Conservation (phyloP, 129 eudicot genomes). For the Smallanthus sonchifolius region DNA sequence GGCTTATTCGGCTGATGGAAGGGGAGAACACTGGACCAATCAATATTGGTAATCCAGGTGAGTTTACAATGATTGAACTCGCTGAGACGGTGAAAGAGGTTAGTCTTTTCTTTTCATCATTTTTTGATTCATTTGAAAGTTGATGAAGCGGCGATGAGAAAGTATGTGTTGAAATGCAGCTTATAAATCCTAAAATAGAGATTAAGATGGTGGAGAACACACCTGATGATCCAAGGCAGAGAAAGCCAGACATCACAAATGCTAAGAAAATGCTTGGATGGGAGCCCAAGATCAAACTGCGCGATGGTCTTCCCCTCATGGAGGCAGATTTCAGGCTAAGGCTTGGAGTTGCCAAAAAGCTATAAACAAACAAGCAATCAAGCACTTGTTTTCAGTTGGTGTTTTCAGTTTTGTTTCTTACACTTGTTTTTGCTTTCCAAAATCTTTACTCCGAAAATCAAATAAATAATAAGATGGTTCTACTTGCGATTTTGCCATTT, state of each 20-base stretch:
- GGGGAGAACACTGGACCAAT: conserved; percentile 73
- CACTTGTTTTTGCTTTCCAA: not conserved
- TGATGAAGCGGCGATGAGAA: not conserved
- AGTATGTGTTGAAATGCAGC: conserved; percentile 32
- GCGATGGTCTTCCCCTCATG: conserved; percentile 86
- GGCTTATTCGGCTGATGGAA: conserved; percentile 70
- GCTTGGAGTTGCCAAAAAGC: conserved; percentile 51
- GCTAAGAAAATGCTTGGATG: conserved; percentile 76
- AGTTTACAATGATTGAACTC: conserved; percentile 87
- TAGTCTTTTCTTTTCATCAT: not conserved
- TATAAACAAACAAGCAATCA: conserved; percentile 5
- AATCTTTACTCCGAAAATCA: not conserved
- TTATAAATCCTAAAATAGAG: conserved; percentile 59
- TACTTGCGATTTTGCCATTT: not conserved
- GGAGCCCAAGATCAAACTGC: conserved; percentile 72
- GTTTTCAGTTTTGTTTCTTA: not conserved
- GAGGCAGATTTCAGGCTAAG: conserved; percentile 62
- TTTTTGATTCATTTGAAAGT: not conserved
- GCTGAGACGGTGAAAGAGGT: conserved; percentile 69
- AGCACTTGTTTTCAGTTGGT: not conserved
- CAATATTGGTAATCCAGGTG: conserved; percentile 85
- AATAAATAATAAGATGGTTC: not conserved
- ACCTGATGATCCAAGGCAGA: conserved; percentile 76
- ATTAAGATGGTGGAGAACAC: conserved; percentile 64
- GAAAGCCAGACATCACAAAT: conserved; percentile 73